Evolutionary conservation across 2,329 filamentous ascomycete genomes (phyloP).

Genomic region (Pseudogymnoascus destructans): DNA sequence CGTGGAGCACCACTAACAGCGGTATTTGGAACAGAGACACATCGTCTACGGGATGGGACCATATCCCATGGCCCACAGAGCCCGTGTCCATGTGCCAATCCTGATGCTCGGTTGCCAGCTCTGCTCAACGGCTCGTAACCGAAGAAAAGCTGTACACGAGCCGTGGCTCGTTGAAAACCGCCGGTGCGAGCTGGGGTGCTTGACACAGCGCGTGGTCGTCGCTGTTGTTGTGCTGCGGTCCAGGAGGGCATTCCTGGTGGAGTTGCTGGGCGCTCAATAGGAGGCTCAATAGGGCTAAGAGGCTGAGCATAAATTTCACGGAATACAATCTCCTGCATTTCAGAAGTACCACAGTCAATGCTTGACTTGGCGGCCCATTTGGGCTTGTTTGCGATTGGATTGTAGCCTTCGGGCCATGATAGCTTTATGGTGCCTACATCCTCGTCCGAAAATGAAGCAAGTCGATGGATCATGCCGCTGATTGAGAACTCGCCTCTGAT

Average conservation of each 20-base stretch:
- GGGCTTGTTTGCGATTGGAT: background rate
- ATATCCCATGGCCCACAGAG: background rate
- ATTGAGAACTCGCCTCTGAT: background rate
- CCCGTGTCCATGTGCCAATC: background rate
- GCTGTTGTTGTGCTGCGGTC: slow-evolving; percentile 21
- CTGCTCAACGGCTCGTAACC: slow-evolving; percentile 10
- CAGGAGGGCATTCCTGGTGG: slow-evolving; percentile 26
- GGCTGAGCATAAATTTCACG: slow-evolving; percentile 24
- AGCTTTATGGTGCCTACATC: background rate
- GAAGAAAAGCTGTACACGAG: slow-evolving; percentile 10
- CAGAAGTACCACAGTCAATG: background rate
- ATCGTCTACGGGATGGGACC: background rate
- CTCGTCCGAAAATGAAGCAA: background rate
- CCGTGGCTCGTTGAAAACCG: slow-evolving; percentile 7
- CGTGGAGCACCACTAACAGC: slow-evolving; percentile 15
- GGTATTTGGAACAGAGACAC: background rate
- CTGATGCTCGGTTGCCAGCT: slow-evolving; percentile 11
- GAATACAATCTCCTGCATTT: slow-evolving; percentile 9
- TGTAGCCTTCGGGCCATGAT: background rate
- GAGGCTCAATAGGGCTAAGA: slow-evolving; percentile 21
- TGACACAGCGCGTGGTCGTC: background rate
- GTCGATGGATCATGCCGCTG: slow-evolving; percentile 3
- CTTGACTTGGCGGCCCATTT: background rate
- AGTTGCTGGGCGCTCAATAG: slow-evolving; percentile 21
- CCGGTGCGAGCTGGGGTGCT: slow-evolving; percentile 11